Percentiles rank a stretch among this genome's conserved stretches.
Evolutionary conservation across 305 asterid species (phyloP).

Genomic region (Euphrasia arctica): DNA sequence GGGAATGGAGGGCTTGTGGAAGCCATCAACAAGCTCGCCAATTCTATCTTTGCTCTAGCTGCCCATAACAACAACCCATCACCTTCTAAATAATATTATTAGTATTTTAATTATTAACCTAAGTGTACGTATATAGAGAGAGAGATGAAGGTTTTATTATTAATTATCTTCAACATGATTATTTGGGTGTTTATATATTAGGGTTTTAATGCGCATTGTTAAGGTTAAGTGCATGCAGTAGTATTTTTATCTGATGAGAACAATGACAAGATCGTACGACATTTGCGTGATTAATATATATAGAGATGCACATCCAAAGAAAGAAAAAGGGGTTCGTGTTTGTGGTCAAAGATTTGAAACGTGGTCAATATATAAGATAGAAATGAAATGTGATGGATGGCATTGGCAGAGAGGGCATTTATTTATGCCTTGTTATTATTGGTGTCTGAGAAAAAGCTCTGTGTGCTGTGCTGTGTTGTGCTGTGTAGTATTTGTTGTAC

Average conservation of each 20-base stretch:
- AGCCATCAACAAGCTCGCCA: constrained; percentile 83
- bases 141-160: neutral
- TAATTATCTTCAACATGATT: neutral
- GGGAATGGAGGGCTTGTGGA: constrained; percentile 76
- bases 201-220: no score
- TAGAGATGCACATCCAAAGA: no score
- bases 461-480: neutral
- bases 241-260: no score
- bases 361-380: constrained; percentile 3
- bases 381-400: no score
- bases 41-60: constrained; percentile 75
- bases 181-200: neutral
- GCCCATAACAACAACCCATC: constrained; percentile 32
- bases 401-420: no score
- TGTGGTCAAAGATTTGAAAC: constrained; percentile 25
- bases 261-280: no score
- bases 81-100: constrained; percentile 27
- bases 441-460: constrained; percentile 34
- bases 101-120: neutral
- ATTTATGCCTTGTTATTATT: constrained; percentile 34
- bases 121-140: neutral
- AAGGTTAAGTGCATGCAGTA: no score
- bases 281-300: no score
- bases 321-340: no score
- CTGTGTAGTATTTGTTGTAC: constrained; percentile 6